Evolutionary conservation across 192 early-diverging fungal species (phyloP).

Genomic region (Obelidium mucronatum): DNA sequence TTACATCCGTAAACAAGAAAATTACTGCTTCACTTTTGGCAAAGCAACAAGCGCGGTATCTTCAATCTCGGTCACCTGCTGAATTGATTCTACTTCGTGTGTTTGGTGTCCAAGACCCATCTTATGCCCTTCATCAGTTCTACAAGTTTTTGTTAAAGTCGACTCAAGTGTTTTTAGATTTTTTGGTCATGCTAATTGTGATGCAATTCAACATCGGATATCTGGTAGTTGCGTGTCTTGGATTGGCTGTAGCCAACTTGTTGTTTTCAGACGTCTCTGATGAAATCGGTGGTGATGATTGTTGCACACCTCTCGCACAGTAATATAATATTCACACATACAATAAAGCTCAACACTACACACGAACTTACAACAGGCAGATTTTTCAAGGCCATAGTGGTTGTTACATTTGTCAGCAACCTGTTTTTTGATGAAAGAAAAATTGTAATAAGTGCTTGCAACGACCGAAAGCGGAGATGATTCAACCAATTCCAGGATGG

Average conservation of each 20-base stretch:
- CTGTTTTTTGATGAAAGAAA: no score
- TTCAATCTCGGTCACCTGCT: background rate
- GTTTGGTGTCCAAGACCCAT: background rate
- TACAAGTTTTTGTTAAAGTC: background rate
- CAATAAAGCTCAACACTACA: no score
- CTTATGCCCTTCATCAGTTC: background rate
- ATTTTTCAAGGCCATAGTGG: no score
- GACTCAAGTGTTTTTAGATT: background rate
- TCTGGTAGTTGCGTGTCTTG: constrained; percentile 15
- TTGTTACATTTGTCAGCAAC: no score
- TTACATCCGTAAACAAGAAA: no score
- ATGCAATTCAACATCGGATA: constrained; percentile 31
- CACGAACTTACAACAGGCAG: no score
- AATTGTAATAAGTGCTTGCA: no score
- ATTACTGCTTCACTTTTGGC: background rate
- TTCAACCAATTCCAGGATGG: no score
- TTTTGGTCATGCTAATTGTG: constrained; percentile 31
- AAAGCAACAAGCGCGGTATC: background rate
- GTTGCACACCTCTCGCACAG: no score
- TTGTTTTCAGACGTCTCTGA: background rate
- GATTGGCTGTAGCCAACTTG: background rate
- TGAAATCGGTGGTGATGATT: background rate
- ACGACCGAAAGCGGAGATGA: no score
- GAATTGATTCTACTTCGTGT: background rate
- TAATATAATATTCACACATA: no score